Evolutionary conservation across 345 rosid genomes (phyloP).

Genomic region (Eucalyptus tenuipes): DNA sequence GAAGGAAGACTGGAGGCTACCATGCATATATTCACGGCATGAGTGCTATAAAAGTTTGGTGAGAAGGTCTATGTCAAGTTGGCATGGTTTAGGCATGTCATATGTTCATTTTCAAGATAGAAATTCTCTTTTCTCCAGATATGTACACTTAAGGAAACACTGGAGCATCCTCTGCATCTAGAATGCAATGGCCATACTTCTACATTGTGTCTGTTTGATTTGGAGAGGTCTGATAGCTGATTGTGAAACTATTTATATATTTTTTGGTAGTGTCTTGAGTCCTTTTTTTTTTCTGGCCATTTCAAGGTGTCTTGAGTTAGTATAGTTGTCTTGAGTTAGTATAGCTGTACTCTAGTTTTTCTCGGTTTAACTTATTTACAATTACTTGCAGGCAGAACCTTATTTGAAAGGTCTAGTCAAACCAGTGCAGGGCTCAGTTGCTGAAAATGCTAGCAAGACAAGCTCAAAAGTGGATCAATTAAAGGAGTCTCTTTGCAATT

Average conservation of each 20-base stretch:
- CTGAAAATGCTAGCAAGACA: constrained; percentile 7
- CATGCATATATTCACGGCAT: not conserved
- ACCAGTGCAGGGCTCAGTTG: constrained; percentile 30
- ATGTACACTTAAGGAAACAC: not conserved
- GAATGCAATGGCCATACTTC: not conserved
- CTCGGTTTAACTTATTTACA: not conserved
- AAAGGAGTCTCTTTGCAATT: constrained; percentile 42
- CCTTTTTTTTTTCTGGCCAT: not conserved
- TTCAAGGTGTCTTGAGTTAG: not conserved
- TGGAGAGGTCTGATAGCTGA: not conserved
- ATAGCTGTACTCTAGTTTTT: not conserved
- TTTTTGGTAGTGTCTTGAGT: not conserved
- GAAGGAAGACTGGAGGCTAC: not conserved
- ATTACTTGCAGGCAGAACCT: constrained; percentile 53
- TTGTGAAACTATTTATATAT: not conserved
- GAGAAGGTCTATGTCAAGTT: not conserved
- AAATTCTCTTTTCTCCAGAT: not conserved
- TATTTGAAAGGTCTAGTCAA: constrained; percentile 63
- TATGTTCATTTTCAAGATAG: not conserved
- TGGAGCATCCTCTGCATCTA: not conserved
- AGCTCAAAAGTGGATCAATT: constrained; percentile 23
- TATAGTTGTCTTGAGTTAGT: not conserved
- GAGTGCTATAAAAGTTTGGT: not conserved
- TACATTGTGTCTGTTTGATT: not conserved
- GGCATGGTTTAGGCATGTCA: not conserved